A percentile compares a stretch with the other conserved stretches of the same genome.
Evolutionary conservation across 345 rosid species (phyloP).

Genomic region (Eucalyptus shirleyi): DNA sequence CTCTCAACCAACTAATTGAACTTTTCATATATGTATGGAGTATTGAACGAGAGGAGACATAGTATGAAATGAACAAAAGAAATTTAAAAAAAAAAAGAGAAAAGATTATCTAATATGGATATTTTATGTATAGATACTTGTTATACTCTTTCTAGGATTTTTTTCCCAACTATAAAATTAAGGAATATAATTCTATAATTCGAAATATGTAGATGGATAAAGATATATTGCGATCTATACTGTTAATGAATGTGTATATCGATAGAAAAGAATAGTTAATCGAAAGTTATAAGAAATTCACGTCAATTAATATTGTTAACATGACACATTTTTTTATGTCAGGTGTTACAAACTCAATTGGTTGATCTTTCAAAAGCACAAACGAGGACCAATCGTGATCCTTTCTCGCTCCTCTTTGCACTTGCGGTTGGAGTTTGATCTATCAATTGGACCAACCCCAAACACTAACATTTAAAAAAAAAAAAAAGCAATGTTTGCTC

Average conservation of each 20-base stretch:
- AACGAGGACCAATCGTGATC: not conserved
- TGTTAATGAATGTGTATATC: not conserved
- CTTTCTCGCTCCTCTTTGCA: not conserved
- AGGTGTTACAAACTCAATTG: not conserved
- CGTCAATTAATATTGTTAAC: no score
- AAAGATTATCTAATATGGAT: not conserved
- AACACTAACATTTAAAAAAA: no score
- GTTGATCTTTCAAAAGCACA: no score
- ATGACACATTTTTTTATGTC: fast-evolving
- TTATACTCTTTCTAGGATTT: not conserved
- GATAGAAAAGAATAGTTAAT: no score
- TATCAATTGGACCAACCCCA: no score
- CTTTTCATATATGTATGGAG: not conserved
- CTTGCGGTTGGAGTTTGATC: not conserved
- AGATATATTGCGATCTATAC: not conserved
- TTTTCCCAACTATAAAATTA: not conserved
- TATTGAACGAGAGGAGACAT: not conserved
- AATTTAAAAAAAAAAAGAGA: fast-evolving
- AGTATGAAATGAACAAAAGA: no score
- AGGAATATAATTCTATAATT: not conserved
- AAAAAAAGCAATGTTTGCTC: not conserved
- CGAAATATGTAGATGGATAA: not conserved
- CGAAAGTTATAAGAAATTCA: not conserved
- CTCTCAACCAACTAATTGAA: not conserved
- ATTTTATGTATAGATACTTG: not conserved